Conservation (phyloP, 345 rosid species). For the Moricandia moricandioides region DNA sequence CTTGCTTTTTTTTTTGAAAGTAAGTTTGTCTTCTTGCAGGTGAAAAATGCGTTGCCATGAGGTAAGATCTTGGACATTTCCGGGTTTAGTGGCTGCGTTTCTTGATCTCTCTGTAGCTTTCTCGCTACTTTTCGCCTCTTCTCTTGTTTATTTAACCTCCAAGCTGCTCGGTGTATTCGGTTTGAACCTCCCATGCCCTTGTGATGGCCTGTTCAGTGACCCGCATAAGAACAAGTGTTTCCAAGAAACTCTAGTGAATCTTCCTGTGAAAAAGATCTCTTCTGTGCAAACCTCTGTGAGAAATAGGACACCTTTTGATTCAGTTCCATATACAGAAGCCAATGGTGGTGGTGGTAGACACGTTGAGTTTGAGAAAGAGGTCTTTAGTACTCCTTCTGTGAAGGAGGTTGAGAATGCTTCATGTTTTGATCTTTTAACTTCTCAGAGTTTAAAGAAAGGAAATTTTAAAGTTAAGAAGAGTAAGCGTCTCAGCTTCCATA, state of each 20-base stretch:
- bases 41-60: slow-evolving; percentile 45
- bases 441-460: slow-evolving; percentile 36
- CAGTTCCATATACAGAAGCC: slow-evolving; percentile 22
- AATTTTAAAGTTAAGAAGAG: slow-evolving; percentile 38
- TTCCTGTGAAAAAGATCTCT: slow-evolving; percentile 43
- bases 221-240: slow-evolving; percentile 41
- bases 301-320: slow-evolving; percentile 51
- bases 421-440: slow-evolving; percentile 25
- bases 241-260: slow-evolving; percentile 40
- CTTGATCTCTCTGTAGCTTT: slow-evolving; percentile 54
- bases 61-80: slow-evolving; percentile 53
- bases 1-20: background rate
- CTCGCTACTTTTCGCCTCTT: slow-evolving; percentile 49
- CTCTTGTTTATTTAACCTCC: slow-evolving; percentile 46
- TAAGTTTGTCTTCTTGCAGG: background rate
- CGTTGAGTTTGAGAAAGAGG: slow-evolving; percentile 22
- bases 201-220: slow-evolving; percentile 50
- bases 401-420: slow-evolving; percentile 24
- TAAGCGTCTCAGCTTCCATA: slow-evolving; percentile 31
- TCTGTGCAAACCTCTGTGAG: slow-evolving; percentile 43
- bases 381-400: slow-evolving; percentile 25
- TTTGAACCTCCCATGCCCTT: slow-evolving; percentile 53
- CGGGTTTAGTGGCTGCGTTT: slow-evolving; percentile 55
- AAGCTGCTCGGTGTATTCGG: slow-evolving; percentile 57
- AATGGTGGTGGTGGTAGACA: slow-evolving; percentile 3